phyloP scores from a whole-genome alignment of 148 eudicot genomes.

The Cornus controversa region DNA sequence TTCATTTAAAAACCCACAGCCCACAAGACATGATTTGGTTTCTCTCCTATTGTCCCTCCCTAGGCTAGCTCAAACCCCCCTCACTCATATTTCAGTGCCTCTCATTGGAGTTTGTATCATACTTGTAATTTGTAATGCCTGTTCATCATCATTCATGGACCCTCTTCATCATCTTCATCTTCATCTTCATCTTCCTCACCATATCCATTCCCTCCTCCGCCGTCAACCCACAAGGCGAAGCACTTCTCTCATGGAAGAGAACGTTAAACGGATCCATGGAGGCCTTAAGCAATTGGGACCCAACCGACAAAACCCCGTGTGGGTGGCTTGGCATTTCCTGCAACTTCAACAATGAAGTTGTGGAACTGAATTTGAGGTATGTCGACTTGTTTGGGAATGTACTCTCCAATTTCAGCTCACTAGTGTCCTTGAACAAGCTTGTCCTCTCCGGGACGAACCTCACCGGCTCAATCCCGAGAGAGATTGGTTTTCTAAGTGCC shows the following conservation, averaged over 20 bases:
- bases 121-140: slow-evolving; percentile 67
- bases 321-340: slow-evolving; percentile 73
- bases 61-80: slow-evolving; percentile 29
- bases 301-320: slow-evolving; percentile 54
- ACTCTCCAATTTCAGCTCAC: slow-evolving; percentile 50
- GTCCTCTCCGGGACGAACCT: slow-evolving; percentile 65
- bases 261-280: slow-evolving; percentile 52
- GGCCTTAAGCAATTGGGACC: slow-evolving; percentile 50
- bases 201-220: slow-evolving; percentile 23
- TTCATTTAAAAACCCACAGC: slow-evolving; percentile 14
- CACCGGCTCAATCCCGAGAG: slow-evolving; percentile 62
- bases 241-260: slow-evolving; percentile 66
- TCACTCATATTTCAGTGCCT: slow-evolving; percentile 20
- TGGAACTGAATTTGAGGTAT: slow-evolving; percentile 51
- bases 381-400: slow-evolving; percentile 67
- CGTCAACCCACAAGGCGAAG: slow-evolving; percentile 65
- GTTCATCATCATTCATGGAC: slow-evolving; percentile 38
- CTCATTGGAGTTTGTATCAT: slow-evolving; percentile 63
- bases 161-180: slow-evolving; percentile 21
- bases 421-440: slow-evolving; percentile 46
- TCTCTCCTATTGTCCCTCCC: slow-evolving; percentile 42
- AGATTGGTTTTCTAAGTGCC: slow-evolving; percentile 37
- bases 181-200: slow-evolving; percentile 1
- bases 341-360: slow-evolving; percentile 50
- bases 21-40: slow-evolving; percentile 50